phyloP scores from a whole-genome alignment of 805 yeast species.

The Saccharomycopsis lassenensis region DNA sequence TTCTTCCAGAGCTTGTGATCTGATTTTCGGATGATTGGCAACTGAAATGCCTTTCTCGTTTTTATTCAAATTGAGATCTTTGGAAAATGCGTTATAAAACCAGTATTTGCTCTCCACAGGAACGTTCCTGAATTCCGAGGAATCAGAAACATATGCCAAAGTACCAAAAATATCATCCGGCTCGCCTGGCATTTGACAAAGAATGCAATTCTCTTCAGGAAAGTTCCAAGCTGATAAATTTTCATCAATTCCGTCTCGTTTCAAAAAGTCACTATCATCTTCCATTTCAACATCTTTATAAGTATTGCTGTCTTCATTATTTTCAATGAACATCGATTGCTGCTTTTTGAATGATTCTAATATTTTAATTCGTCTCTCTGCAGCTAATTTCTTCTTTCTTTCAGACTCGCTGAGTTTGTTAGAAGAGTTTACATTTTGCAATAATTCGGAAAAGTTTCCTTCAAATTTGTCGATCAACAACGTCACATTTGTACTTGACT shows the following conservation, averaged over 20 bases:
- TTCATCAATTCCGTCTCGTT: conserved; percentile 28
- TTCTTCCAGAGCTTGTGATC: neutral
- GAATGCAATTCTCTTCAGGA: conserved; percentile 66
- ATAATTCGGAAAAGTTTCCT: too few species aligned
- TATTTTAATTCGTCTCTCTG: conserved; percentile 55
- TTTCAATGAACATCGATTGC: conserved; percentile 62
- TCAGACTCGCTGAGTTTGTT: too few species aligned
- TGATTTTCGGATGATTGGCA: too few species aligned
- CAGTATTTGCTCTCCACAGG: conserved; percentile 58
- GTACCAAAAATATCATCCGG: conserved; percentile 65
- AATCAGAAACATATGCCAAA: conserved; percentile 47
- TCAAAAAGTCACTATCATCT: conserved; percentile 28
- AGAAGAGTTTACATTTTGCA: too few species aligned
- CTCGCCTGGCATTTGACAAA: conserved; percentile 70
- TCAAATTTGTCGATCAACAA: neutral
- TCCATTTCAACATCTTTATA: conserved; percentile 12
- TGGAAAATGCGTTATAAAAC: conserved; percentile 50
- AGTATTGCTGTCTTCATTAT: conserved; percentile 27
- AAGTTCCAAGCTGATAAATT: conserved; percentile 40
- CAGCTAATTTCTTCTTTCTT: conserved; percentile 57
- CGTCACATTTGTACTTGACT: neutral
- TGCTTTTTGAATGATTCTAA: conserved; percentile 73
- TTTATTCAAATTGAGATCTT: conserved; percentile 30
- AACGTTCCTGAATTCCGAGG: conserved; percentile 49
- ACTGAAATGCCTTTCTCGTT: conserved; percentile 18